phyloP scores from a whole-genome alignment of 305 asterid species.

The Striga hermonthica region DNA sequence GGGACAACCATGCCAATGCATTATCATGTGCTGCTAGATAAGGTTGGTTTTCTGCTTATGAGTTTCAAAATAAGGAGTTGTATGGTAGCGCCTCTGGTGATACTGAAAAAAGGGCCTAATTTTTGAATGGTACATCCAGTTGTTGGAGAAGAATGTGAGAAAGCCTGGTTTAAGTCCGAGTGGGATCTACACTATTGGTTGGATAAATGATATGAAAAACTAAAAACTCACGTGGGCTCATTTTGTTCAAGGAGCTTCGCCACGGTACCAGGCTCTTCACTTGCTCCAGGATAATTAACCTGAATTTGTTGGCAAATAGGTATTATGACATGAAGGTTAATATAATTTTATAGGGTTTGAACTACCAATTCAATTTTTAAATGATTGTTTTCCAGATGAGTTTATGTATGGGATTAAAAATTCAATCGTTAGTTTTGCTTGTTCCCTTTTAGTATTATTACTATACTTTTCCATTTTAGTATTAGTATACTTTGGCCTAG shows the following conservation, averaged over 20 bases:
- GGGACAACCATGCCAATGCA: no score
- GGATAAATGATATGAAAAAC: slow-evolving; percentile 72
- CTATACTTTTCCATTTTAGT: no score
- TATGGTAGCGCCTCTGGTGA: slow-evolving; percentile 72
- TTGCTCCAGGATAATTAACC: slow-evolving; percentile 89
- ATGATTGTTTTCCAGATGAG: no score
- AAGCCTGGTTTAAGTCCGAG: slow-evolving; percentile 72
- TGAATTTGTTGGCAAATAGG: slow-evolving; percentile 91
- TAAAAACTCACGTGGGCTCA: slow-evolving; percentile 70
- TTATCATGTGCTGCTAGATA: no score
- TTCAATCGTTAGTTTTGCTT: neutral
- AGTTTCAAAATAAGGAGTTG: slow-evolving; percentile 75
- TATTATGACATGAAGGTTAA: slow-evolving; percentile 17
- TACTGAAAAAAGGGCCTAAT: slow-evolving; percentile 67
- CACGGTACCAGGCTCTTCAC: slow-evolving; percentile 74
- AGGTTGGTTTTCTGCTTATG: slow-evolving; percentile 18
- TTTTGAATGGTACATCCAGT: slow-evolving; percentile 70
- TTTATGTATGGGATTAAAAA: neutral
- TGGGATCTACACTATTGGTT: slow-evolving; percentile 68
- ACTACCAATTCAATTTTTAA: no score
- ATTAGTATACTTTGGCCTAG: no score
- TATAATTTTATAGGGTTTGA: neutral
- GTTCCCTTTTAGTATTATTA: neutral
- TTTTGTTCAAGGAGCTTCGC: slow-evolving; percentile 69
- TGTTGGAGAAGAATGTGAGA: slow-evolving; percentile 73